Base-by-base conservation (phyloP, 805 yeast species). In the Monosporozyma unispora region DNA sequence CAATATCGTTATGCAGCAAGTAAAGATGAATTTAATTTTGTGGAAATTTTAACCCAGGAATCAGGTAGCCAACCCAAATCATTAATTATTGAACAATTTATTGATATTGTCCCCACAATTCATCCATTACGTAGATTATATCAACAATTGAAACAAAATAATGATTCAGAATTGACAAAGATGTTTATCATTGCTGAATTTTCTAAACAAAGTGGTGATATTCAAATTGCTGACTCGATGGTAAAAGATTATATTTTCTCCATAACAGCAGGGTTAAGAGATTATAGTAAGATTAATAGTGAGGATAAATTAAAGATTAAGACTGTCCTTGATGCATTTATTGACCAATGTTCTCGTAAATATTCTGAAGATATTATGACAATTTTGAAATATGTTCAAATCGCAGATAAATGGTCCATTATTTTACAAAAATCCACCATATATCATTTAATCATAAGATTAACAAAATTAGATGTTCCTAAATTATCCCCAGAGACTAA, bases 101-200 rank as follows among this genome's bases (percentile, higher is more conserved):
- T 60, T 16, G 51, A 52, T 11, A 11, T 57, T n/a, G 54, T 57
- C 9, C 59, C 61, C 4, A 48, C 50, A 14, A 57, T 62, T 2
- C 52, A 50, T 6, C 55, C 61, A 5, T 48, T 58, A 9, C 56
- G 56, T 35, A 51, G 45, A 19, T 43, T 60, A 1, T 60, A 54
- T 38, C 45, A 48, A 11, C 62, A 62, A 45, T 51, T 62, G 8
- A 50, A 52, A 29, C 49, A 48, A 27, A 61, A 59, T 1, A 14
- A 55, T 3, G 56, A 57, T 45, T 46, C 59, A 16, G 52, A 52
- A 45, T 57, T 57, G 41, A 59, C 52, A 40, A 60, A 58, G 4
- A 27, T 47, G 11, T 60, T 60, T 49, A 59, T 62, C 31, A 35
- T 39, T 3, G 63, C 67, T 3, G 65, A 61, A 45, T 62, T 60